phyloP scores from a whole-genome alignment of 495 filamentous ascomycete genomes.

The Penicillium goetzii region DNA sequence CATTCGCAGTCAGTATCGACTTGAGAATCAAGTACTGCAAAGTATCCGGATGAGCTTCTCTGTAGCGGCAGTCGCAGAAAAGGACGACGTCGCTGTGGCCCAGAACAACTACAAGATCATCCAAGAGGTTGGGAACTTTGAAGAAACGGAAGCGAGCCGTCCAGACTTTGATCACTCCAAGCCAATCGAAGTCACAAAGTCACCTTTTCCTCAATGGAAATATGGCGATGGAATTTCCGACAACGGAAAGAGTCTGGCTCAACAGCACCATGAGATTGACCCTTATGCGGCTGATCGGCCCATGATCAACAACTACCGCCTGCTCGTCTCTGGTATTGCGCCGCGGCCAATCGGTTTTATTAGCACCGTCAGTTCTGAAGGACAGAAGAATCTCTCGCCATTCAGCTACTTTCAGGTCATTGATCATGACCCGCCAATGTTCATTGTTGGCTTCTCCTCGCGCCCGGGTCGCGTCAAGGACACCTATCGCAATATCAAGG shows the following conservation, averaged over 20 bases:
- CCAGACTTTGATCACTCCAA: conserved; percentile 58
- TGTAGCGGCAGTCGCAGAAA: conserved; percentile 13
- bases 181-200: conserved; percentile 66
- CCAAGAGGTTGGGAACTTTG: conserved; percentile 60
- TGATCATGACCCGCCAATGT: conserved; percentile 84
- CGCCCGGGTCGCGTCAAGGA: conserved; percentile 66
- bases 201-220: conserved; percentile 71
- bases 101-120: conserved; percentile 36
- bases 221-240: conserved; percentile 71
- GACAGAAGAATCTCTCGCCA: conserved; percentile 73
- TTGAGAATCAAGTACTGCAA: not conserved
- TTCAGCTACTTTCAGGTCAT: conserved; percentile 82
- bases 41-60: conserved; percentile 25
- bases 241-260: conserved; percentile 45
- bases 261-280: conserved; percentile 73
- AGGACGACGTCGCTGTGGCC: conserved; percentile 10
- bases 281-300: conserved; percentile 71
- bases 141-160: conserved; percentile 65
- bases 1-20: not conserved
- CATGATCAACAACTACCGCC: conserved; percentile 78
- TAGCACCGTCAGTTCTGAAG: conserved; percentile 54
- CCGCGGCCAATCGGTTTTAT: conserved; percentile 73
- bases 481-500: conserved; percentile 68
- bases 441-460: conserved; percentile 71
- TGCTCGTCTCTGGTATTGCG: conserved; percentile 79